Conservation (phyloP, 371 early-diverging fungal species). For the Smittium culicis region DNA sequence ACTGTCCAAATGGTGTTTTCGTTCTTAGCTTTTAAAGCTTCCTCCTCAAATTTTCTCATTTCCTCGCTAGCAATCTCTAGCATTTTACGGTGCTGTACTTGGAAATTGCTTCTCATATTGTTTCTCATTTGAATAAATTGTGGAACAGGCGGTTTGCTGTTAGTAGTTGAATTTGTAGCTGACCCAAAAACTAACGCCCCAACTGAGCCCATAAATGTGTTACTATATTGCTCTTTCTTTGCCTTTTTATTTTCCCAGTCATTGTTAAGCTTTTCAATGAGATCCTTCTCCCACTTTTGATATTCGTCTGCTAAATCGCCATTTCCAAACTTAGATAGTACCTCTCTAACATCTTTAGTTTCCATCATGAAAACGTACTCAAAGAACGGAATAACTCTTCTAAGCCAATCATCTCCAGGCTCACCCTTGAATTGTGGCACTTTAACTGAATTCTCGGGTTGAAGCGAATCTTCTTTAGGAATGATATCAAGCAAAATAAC, state of each 20-base stretch:
- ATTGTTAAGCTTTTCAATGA: conserved; percentile 42
- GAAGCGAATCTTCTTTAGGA: conserved; percentile 59
- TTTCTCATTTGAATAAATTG: no score
- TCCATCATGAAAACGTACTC: conserved; percentile 61
- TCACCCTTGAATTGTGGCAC: conserved; percentile 79
- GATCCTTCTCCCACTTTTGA: conserved; percentile 49
- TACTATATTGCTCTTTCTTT: no score
- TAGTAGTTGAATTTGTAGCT: no score
- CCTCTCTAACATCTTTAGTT: conserved; percentile 56
- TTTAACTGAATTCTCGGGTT: conserved; percentile 81
- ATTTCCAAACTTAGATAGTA: conserved; percentile 30
- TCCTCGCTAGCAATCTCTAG: no score
- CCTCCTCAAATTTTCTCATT: no score
- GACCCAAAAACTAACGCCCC: no score
- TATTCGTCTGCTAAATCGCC: conserved; percentile 55
- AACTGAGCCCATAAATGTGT: no score
- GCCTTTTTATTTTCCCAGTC: conserved; percentile 62
- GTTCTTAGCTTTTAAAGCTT: no score
- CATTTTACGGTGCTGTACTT: no score
- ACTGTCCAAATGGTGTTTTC: no score
- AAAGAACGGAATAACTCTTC: conserved; percentile 77
- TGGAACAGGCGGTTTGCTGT: no score
- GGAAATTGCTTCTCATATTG: no score
- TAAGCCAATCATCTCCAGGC: conserved; percentile 60
- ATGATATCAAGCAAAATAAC: conserved; percentile 85